phyloP scores from a whole-genome alignment of 345 rosid genomes.

The Lepidium sativum region DNA sequence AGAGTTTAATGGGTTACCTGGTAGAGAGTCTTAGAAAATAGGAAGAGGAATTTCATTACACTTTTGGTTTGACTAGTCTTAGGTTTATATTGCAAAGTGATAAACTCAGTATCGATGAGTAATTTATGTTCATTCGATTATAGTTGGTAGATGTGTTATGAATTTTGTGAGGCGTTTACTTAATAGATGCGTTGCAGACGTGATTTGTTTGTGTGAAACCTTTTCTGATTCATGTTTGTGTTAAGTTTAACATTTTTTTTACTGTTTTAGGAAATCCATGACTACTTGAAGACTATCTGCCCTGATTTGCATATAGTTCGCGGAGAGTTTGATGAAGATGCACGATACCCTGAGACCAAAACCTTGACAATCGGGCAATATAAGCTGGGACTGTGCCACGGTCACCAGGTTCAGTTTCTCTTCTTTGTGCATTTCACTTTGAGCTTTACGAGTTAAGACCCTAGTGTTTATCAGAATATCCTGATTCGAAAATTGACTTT shows the following conservation, averaged over 20 bases:
- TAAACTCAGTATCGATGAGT: background rate
- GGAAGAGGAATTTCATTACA: background rate
- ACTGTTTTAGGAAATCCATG: constrained; percentile 74
- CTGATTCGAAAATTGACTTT: background rate
- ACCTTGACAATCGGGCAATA: constrained; percentile 88
- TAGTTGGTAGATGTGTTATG: background rate
- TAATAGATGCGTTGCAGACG: background rate
- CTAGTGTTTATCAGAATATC: background rate
- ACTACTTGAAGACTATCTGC: constrained; percentile 83
- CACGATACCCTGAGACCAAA: constrained; percentile 76
- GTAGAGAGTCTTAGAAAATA: background rate
- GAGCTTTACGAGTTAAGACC: background rate
- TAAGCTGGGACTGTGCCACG: constrained; percentile 90
- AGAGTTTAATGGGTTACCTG: background rate
- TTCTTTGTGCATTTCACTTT: background rate
- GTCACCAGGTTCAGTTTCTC: constrained; percentile 67
- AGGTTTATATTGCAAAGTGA: background rate
- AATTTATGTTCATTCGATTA: background rate
- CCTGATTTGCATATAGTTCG: constrained; percentile 80
- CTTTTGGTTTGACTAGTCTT: background rate
- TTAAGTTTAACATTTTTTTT: background rate
- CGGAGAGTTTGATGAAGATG: constrained; percentile 88
- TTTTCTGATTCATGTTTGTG: background rate
- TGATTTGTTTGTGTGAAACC: background rate
- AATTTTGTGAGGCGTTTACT: background rate